Percentiles rank a stretch among this genome's conserved stretches.
These are phyloP conservation scores for Phytopythium mirpurense DNA, from an alignment of 352 stramenopile genomes.

Conservation along the genomic window DNA sequence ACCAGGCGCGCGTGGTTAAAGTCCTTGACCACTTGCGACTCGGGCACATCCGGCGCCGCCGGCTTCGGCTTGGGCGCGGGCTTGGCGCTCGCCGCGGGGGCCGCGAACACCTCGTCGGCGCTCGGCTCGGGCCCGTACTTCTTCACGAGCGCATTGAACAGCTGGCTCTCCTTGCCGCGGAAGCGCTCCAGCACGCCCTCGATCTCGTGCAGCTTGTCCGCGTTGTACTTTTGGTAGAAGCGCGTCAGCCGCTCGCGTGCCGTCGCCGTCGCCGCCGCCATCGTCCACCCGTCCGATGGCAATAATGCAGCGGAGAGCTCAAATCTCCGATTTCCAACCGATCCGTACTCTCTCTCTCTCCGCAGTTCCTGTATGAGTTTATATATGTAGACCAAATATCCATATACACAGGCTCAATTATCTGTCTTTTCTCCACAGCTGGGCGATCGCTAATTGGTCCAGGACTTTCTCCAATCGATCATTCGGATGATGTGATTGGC, in stretches of 20 bases:
- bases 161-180: slow-evolving; percentile 63
- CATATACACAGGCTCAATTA: too few relatives aligned
- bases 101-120: slow-evolving; percentile 34
- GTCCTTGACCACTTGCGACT: slow-evolving; percentile 27
- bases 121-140: slow-evolving; percentile 79
- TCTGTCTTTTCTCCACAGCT: too few relatives aligned
- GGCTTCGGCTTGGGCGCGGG: slow-evolving; percentile 11
- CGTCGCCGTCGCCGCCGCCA: slow-evolving; percentile 30
- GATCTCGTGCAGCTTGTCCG: slow-evolving; percentile 78
- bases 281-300: too few relatives aligned
- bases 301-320: too few relatives aligned
- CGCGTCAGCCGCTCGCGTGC: slow-evolving; percentile 63
- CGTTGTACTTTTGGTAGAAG: slow-evolving; percentile 86
- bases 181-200: slow-evolving; percentile 79
- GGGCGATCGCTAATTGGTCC: background rate
- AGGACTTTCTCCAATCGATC: background rate
- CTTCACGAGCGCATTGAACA: slow-evolving; percentile 74
- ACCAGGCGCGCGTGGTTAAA: slow-evolving; percentile 63
- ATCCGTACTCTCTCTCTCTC: background rate
- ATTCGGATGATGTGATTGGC: slow-evolving; percentile 5
- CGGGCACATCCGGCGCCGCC: slow-evolving; percentile 6
- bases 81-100: slow-evolving; percentile 7
- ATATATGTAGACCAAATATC: background rate
- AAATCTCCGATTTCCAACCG: slow-evolving; percentile 6
- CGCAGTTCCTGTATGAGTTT: too few relatives aligned